These are phyloP conservation scores for Colletotrichum sp. DNA, from an alignment of 2,329 filamentous ascomycete species.

Conservation along the genomic window DNA sequence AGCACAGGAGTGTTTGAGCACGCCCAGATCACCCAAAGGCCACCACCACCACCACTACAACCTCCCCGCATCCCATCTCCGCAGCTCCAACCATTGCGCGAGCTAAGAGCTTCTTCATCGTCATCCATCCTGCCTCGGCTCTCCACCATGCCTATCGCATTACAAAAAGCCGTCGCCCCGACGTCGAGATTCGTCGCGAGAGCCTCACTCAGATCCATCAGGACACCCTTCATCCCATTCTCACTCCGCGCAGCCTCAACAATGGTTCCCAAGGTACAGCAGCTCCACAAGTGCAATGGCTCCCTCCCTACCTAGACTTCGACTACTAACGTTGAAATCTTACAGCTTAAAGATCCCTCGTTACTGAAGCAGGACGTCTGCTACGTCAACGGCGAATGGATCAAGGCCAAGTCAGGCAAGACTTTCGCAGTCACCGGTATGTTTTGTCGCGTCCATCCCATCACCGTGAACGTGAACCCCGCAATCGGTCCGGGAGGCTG, in stretches of 20 bases:
- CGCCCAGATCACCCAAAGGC: not conserved
- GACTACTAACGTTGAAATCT: not conserved
- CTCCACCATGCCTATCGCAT: slow-evolving; percentile 11
- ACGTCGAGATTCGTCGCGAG: slow-evolving; percentile 15
- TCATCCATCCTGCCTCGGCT: not conserved
- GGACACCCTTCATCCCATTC: slow-evolving; percentile 11
- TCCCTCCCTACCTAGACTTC: not conserved
- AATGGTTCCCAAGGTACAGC: slow-evolving; percentile 50
- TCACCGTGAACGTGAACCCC: not conserved
- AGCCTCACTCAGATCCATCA: not conserved
- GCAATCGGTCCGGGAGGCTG: not conserved
- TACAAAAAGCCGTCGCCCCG: slow-evolving; percentile 20
- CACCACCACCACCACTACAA: not conserved
- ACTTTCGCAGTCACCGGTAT: slow-evolving; percentile 85
- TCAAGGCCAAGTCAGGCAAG: slow-evolving; percentile 82
- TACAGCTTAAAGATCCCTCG: slow-evolving; percentile 76
- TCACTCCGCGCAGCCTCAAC: slow-evolving; percentile 47
- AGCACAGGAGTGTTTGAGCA: not conserved
- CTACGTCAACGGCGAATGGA: slow-evolving; percentile 94
- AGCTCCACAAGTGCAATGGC: not conserved
- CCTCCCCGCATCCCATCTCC: slow-evolving; percentile 6
- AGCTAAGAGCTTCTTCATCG: not conserved
- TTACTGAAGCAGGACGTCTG: slow-evolving; percentile 83
- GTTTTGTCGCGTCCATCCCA: not conserved
- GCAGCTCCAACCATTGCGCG: not conserved